Base-by-base conservation (phyloP, 192 early-diverging fungal genomes). In the Backusella luteola region DNA sequence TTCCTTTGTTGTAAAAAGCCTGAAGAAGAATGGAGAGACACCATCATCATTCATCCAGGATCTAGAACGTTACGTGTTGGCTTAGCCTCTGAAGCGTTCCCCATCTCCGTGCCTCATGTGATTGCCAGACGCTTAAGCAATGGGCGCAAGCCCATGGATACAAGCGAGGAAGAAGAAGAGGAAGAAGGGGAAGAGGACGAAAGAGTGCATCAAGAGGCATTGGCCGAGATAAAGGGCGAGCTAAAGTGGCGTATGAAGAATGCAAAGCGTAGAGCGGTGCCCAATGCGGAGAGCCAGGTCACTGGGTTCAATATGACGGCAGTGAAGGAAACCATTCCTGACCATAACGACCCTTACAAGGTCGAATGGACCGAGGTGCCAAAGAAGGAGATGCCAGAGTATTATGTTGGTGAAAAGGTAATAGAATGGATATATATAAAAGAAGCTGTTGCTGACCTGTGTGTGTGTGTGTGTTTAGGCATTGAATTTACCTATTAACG, bases 271-370 rank as follows among this genome's bases (percentile, higher is more conserved):
- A 85, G 93, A 36, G 85, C 90, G 6, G 89, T 95, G 1, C 83
- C 88, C 19, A 96, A 95, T 76, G 94, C 93, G 4, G 87, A 89
- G 69, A 74, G 87, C 12, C 91, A 94, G 69, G 93, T 95, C 1
- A 71, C 86, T 9, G 87, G 89, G 2, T 96, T 90, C 84, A 97
- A 97, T 71, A 78, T 83, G 14, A 85, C 91, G 42, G 80, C 90
- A 15, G 71, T 67, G 32, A 86, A 90, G 6, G 93, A 94, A 71
- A 84, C 74, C 0, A 95, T 96, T 80, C 84, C 88, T 23, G 94
- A 96, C 80, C 94, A 96, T 77, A 97, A 97, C 78, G 96, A 97
- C 75, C 95, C 95, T 6, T 95, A 93, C 79, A 91, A 92, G 69
- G 90, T 96, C 21, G 96, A 97, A 44, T 97, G 96, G 96, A 90